These are phyloP conservation scores for Wallacemonas sp. DNA, from an alignment of 208 protist species.

Conservation along the genomic window DNA sequence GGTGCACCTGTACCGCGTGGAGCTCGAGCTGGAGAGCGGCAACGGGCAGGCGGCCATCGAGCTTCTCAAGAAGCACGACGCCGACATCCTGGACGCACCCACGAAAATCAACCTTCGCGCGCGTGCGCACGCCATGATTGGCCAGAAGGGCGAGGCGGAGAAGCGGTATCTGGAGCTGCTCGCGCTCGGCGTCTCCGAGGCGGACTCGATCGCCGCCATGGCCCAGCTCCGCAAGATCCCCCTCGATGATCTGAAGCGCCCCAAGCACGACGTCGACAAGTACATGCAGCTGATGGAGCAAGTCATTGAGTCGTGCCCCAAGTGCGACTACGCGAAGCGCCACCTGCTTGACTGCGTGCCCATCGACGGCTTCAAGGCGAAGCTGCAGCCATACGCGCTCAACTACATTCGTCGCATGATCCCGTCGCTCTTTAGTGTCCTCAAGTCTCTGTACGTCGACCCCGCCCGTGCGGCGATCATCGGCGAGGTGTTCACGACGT, in stretches of 20 bases:
- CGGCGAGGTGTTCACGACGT: slow-evolving; percentile 67
- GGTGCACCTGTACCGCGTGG: slow-evolving; percentile 67
- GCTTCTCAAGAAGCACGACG: slow-evolving; percentile 78
- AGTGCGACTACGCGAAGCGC: slow-evolving; percentile 62
- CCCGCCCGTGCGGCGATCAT: slow-evolving; percentile 69
- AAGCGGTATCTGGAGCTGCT: slow-evolving; percentile 81
- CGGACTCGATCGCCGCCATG: slow-evolving; percentile 80
- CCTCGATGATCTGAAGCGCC: slow-evolving; percentile 56
- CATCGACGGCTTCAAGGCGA: slow-evolving; percentile 62
- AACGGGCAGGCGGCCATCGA: slow-evolving; percentile 61
- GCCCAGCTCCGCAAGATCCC: slow-evolving; percentile 78
- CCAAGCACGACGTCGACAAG: slow-evolving; percentile 47
- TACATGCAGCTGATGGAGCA: slow-evolving; percentile 76
- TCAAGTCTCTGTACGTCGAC: slow-evolving; percentile 92
- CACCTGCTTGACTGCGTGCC: slow-evolving; percentile 80
- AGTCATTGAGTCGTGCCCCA: slow-evolving; percentile 47
- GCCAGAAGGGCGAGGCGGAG: slow-evolving; percentile 75
- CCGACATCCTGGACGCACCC: slow-evolving; percentile 60
- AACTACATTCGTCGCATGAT: slow-evolving; percentile 89
- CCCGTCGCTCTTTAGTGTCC: slow-evolving; percentile 92
- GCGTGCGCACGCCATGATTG: slow-evolving; percentile 67
- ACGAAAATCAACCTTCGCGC: slow-evolving; percentile 68
- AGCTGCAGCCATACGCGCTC: slow-evolving; percentile 47
- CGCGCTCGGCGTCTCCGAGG: slow-evolving; percentile 57
- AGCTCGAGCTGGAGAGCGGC: slow-evolving; percentile 70